phyloP scores from a whole-genome alignment of 352 stramenopile genomes.

The Globisporangium lucens region DNA sequence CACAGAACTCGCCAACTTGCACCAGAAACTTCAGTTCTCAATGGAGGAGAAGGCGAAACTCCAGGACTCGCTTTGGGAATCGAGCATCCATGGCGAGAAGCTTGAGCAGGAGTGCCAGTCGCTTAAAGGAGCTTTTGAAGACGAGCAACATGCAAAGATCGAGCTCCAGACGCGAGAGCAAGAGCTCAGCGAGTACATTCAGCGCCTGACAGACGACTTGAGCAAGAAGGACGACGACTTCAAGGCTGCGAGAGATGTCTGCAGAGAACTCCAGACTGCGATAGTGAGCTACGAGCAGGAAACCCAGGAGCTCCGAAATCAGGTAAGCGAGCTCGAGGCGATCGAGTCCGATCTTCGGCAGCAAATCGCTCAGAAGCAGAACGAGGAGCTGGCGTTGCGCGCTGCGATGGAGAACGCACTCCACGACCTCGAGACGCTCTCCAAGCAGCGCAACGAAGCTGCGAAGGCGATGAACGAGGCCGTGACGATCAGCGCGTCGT shows the following conservation, averaged over 20 bases:
- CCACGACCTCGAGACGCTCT: slow-evolving; percentile 58
- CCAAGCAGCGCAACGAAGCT: slow-evolving; percentile 72
- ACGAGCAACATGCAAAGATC: slow-evolving; percentile 33
- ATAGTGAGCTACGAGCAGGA: slow-evolving; percentile 36
- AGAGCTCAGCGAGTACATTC: slow-evolving; percentile 31
- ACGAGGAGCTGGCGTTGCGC: slow-evolving; percentile 48
- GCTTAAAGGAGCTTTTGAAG: slow-evolving; percentile 22
- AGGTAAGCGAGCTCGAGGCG: slow-evolving; percentile 29
- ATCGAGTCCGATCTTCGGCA: slow-evolving; percentile 28
- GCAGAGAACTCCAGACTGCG: slow-evolving; percentile 39
- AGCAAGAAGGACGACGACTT: slow-evolving; percentile 48
- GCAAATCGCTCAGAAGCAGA: slow-evolving; percentile 42
- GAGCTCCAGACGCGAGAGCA: slow-evolving; percentile 33
- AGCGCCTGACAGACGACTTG: slow-evolving; percentile 29
- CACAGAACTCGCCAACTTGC: slow-evolving; percentile 27
- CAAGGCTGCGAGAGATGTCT: slow-evolving; percentile 46
- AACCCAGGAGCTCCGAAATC: slow-evolving; percentile 21
- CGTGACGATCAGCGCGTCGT: slow-evolving; percentile 77
- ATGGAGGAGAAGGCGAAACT: slow-evolving; percentile 48
- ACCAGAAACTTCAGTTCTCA: slow-evolving; percentile 31
- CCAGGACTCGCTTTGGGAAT: slow-evolving; percentile 29
- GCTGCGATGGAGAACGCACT: slow-evolving; percentile 65
- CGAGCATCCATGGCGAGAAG: slow-evolving; percentile 28
- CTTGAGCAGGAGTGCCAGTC: slow-evolving; percentile 29
- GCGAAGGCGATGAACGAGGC: slow-evolving; percentile 82